These are phyloP conservation scores for Fusarium hainanense DNA, from an alignment of 2,329 filamentous ascomycete species.

Conservation along the genomic window DNA sequence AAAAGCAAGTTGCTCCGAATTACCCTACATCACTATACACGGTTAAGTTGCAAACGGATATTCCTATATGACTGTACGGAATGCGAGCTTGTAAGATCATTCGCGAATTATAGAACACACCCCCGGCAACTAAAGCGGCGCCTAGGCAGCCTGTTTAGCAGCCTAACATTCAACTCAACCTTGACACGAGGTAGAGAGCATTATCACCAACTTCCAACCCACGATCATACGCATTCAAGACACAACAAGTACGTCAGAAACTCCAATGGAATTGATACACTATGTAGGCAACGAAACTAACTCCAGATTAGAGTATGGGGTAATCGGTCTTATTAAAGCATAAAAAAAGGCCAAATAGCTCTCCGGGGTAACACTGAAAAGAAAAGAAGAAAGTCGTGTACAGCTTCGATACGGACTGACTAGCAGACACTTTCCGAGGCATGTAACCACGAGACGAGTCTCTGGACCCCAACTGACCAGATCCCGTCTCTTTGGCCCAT, in stretches of 20 bases:
- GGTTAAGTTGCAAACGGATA: neutral
- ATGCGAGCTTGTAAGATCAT: neutral
- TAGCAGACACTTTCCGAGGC: slow-evolving; percentile 4
- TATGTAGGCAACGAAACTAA: slow-evolving; percentile 47
- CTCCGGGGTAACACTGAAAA: slow-evolving; percentile 52
- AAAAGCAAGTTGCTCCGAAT: neutral
- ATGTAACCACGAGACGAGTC: slow-evolving; percentile 20
- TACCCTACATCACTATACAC: neutral
- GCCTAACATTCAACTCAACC: neutral
- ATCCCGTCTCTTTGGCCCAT: neutral
- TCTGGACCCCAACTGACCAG: slow-evolving; percentile 2
- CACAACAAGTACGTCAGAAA: slow-evolving; percentile 27
- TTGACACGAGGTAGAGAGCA: neutral
- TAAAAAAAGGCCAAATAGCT: slow-evolving; percentile 53
- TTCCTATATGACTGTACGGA: neutral
- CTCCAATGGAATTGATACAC: slow-evolving; percentile 42
- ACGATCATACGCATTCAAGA: neutral
- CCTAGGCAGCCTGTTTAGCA: neutral
- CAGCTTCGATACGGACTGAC: slow-evolving; percentile 33
- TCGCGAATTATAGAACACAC: neutral
- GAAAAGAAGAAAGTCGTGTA: slow-evolving; percentile 50
- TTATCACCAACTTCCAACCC: neutral
- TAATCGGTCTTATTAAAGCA: slow-evolving; percentile 54
- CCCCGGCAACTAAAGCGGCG: neutral
- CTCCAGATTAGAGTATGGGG: slow-evolving; percentile 48